phyloP scores from a whole-genome alignment of 1,284 basidiomycete genomes.

The Grifola frondosa region DNA sequence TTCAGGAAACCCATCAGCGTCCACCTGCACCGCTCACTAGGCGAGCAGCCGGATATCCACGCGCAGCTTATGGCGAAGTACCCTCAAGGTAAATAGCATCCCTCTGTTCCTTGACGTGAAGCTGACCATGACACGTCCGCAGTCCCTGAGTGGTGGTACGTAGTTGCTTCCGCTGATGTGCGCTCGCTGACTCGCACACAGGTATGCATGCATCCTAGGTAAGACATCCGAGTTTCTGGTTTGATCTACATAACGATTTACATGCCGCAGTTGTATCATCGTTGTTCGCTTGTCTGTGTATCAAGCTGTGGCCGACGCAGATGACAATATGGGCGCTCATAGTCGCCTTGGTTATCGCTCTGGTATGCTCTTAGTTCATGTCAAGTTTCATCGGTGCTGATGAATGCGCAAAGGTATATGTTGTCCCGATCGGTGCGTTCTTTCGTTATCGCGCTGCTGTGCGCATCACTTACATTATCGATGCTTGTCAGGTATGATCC shows the following conservation, averaged over 20 bases:
- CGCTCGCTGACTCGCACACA: constrained; percentile 4
- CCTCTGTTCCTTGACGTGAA: background rate
- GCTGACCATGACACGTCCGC: background rate
- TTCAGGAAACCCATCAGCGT: constrained; percentile 74
- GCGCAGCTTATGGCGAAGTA: constrained; percentile 78
- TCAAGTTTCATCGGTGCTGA: too few species aligned
- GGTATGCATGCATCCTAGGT: constrained; percentile 34
- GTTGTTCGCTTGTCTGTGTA: constrained; percentile 61
- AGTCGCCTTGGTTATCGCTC: constrained; percentile 39
- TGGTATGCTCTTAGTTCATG: constrained; percentile 11
- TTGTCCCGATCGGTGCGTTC: constrained; percentile 44
- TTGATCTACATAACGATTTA: background rate
- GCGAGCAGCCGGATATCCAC: constrained; percentile 85
- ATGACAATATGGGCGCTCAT: constrained; percentile 63
- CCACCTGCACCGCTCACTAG: constrained; percentile 55
- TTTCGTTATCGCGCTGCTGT: background rate
- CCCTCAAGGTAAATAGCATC: constrained; percentile 40
- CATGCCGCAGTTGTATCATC: constrained; percentile 42
- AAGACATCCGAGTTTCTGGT: constrained; percentile 4
- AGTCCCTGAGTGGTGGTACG: constrained; percentile 39
- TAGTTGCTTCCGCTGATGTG: background rate
- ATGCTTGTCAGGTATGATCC: constrained; percentile 44
- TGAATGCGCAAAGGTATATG: constrained; percentile 32
- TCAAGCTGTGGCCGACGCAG: constrained; percentile 66
- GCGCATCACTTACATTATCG: constrained; percentile 8